Evolutionary conservation across 352 stramenopile genomes (phyloP).

Genomic region (Elongisporangium prolatum): DNA sequence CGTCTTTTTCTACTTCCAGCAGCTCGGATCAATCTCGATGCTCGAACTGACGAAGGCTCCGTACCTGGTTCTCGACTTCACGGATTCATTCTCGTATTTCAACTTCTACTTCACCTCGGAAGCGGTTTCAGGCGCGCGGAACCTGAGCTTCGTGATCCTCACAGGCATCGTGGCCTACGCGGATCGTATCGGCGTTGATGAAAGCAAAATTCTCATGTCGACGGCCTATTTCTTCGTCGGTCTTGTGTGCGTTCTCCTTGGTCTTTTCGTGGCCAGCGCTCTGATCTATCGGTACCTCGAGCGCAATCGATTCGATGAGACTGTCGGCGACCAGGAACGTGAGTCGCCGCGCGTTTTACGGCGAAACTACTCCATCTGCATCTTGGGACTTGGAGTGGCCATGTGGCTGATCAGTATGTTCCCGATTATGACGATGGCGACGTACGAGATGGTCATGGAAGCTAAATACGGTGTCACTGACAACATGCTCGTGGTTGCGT

Average conservation of each 20-base stretch:
- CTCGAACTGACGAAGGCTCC: slow-evolving; percentile 70
- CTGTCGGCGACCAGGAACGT: no score
- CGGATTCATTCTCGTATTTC: slow-evolving; percentile 69
- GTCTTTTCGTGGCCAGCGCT: slow-evolving; percentile 27
- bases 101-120: slow-evolving; percentile 47
- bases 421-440: slow-evolving; percentile 47
- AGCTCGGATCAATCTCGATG: slow-evolving; percentile 68
- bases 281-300: neutral
- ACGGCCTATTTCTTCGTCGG: slow-evolving; percentile 43
- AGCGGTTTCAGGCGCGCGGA: slow-evolving; percentile 24
- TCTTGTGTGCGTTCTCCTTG: slow-evolving; percentile 26
- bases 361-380: slow-evolving; percentile 41
- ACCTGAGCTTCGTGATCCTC: slow-evolving; percentile 47
- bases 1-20: slow-evolving; percentile 63
- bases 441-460: slow-evolving; percentile 65
- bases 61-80: slow-evolving; percentile 69
- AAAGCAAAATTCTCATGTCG: slow-evolving; percentile 36
- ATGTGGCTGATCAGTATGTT: slow-evolving; percentile 54
- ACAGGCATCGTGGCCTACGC: slow-evolving; percentile 67
- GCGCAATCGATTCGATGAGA: no score
- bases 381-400: slow-evolving; percentile 43
- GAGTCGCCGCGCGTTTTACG: slow-evolving; percentile 15
- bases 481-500: slow-evolving; percentile 38
- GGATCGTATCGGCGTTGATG: slow-evolving; percentile 55
- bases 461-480: slow-evolving; percentile 40